phyloP scores from a whole-genome alignment of 768 basidiomycete species.

The Wakefieldia striispora region DNA sequence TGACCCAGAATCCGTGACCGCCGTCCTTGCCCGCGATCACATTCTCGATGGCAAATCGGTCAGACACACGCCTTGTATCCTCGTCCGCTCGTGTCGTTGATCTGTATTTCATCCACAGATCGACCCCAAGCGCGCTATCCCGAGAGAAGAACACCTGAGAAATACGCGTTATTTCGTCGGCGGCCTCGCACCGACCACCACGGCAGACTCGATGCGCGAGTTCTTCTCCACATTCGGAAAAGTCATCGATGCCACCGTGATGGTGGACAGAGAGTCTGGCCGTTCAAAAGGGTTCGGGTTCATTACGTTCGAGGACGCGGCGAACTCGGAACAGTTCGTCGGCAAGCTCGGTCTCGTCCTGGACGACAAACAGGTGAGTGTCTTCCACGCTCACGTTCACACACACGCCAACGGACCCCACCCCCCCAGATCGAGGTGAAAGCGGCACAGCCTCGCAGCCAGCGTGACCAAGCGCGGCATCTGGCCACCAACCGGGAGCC shows the following conservation, averaged over 20 bases:
- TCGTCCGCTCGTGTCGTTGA: neutral
- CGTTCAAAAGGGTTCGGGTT: conserved; percentile 85
- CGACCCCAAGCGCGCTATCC: conserved; percentile 86
- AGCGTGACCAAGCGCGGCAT: conserved; percentile 53
- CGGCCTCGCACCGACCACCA: conserved; percentile 65
- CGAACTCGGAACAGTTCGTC: conserved; percentile 63
- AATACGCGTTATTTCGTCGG: conserved; percentile 84
- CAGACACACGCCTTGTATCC: conserved; percentile 16
- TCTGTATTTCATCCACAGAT: conserved; percentile 46
- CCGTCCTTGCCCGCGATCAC: conserved; percentile 67
- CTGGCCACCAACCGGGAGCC: conserved; percentile 24
- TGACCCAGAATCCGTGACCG: conserved; percentile 58
- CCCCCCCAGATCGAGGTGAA: conserved; percentile 73
- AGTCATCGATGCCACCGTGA: conserved; percentile 81
- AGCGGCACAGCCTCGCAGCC: conserved; percentile 69
- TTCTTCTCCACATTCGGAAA: conserved; percentile 75
- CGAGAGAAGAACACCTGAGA: conserved; percentile 72
- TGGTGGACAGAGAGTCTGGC: conserved; percentile 76
- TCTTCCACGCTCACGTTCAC: no score
- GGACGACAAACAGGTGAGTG: conserved; percentile 72
- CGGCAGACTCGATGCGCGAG: conserved; percentile 64
- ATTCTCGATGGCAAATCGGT: conserved; percentile 78
- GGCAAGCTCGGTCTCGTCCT: conserved; percentile 64
- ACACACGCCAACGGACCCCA: neutral
- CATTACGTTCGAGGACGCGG: conserved; percentile 72